These are phyloP conservation scores for Populus tremula DNA, from an alignment of 345 rosid species.

Conservation along the genomic window DNA sequence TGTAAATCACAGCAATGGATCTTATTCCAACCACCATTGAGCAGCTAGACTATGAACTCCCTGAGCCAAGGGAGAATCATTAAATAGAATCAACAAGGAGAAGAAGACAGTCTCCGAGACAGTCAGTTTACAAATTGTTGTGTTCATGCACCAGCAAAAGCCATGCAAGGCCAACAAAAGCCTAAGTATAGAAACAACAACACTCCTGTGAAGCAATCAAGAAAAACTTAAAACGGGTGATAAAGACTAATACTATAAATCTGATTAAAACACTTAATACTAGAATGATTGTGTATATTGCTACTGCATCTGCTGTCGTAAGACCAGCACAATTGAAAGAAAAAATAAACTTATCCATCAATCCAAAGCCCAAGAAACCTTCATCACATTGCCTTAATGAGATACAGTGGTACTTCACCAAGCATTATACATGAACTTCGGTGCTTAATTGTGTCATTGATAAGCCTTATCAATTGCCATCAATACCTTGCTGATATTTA, in stretches of 20 bases:
- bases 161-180: neutral
- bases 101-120: neutral
- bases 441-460: neutral
- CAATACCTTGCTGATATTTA: neutral
- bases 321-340: neutral
- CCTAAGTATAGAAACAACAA: neutral
- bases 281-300: neutral
- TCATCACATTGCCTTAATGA: neutral
- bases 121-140: neutral
- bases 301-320: neutral
- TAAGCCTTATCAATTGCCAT: no score
- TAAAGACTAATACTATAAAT: neutral
- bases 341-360: no score
- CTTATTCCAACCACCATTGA: neutral
- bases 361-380: neutral
- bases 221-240: neutral
- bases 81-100: neutral
- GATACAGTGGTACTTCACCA: neutral
- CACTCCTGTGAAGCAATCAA: neutral
- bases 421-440: neutral
- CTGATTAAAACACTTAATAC: neutral
- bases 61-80: neutral
- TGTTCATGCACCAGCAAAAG: neutral
- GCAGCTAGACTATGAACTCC: neutral
- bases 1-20: neutral